These are phyloP conservation scores for Craterostigma plantagineum DNA, from an alignment of 257 asterid genomes.

Conservation along the genomic window DNA sequence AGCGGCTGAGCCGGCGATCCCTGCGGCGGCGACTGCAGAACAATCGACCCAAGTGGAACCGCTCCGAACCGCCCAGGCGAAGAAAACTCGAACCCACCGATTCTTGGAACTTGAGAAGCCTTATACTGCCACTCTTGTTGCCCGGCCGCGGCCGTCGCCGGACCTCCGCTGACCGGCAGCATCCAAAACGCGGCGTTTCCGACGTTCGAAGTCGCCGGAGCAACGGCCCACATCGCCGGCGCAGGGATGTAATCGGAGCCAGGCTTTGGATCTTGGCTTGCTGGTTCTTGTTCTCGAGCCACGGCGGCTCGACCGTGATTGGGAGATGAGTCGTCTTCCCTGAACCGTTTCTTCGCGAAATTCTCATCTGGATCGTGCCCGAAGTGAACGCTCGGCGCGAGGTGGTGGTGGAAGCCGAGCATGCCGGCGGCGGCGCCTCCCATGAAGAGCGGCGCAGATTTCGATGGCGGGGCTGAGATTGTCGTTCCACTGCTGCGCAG, in stretches of 20 bases:
- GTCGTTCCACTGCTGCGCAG: slow-evolving; percentile 81
- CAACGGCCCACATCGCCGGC: slow-evolving; percentile 89
- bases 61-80: slow-evolving; percentile 48
- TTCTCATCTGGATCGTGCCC: slow-evolving; percentile 49
- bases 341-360: slow-evolving; percentile 48
- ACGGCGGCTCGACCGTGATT: slow-evolving; percentile 29
- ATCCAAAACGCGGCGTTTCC: slow-evolving; percentile 71
- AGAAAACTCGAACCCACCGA: slow-evolving; percentile 57
- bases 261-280: slow-evolving; percentile 36
- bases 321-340: slow-evolving; percentile 59
- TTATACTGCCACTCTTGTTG: slow-evolving; percentile 49
- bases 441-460: slow-evolving; percentile 65
- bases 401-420: slow-evolving; percentile 80
- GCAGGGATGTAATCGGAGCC: slow-evolving; percentile 49
- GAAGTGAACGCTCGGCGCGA: slow-evolving; percentile 19
- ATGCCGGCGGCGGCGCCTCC: slow-evolving; percentile 53
- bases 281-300: slow-evolving; percentile 32
- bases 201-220: slow-evolving; percentile 53
- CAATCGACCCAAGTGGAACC: slow-evolving; percentile 71
- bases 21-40: slow-evolving; percentile 28
- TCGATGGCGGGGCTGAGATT: slow-evolving; percentile 74
- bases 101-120: slow-evolving; percentile 44
- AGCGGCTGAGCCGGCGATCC: slow-evolving; percentile 49
- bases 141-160: slow-evolving; percentile 14
- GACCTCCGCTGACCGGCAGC: slow-evolving; percentile 52